Base-by-base conservation (phyloP, 2,329 filamentous ascomycete genomes). In the Colletotrichum lupini region DNA sequence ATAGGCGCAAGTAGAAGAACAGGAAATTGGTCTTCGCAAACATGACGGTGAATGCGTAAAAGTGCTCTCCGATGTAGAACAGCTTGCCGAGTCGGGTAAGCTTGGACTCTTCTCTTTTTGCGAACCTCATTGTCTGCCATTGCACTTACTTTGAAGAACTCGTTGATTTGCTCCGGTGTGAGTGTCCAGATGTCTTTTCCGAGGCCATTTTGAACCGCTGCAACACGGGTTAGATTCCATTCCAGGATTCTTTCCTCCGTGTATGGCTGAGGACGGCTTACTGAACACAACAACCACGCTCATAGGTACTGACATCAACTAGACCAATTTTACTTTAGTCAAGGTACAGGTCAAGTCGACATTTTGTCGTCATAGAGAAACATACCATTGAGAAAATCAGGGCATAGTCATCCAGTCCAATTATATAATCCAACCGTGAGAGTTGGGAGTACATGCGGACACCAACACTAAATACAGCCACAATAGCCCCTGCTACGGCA, bases 1-100 rank as follows among this genome's bases (percentile, higher is more conserved):
- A 89, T 70, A 89, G 85, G 60, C 86, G 84, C n/a, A 86, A 79
- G 77, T 87, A 89, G 79, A 89, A 87, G 74, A 84, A 79, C 7
- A 89, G 80, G 60, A 90, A 81, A 4, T 86, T 84, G 5, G 87
- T 77, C 74, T 88, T 87, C 26, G 85, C 81, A 58, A 86, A 78
- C 19, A 82, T 77, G 4, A 85, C 76, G 12, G 83, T 78, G 1
- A 79, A 66, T 75, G 87, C 86, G 76, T 88, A 87, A 24, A 87
- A 59, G 35, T 77, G 68, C 35, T 79, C 80, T 69, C 80, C 79
- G 62, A 81, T 77, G 74, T 84, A 87, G 24, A 85, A 81, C 78
- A 77, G 6, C 83, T 75, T 2, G 2, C 0, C 3, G 19, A 49
- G 19, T 42, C 6, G 4, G 9, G 28, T 68, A 24, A 68, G 46